Percentiles rank a stretch among this genome's conserved stretches.
phyloP scores from a whole-genome alignment of 225 moss, liverwort and hornwort species.

The Marchantia paleacea region DNA sequence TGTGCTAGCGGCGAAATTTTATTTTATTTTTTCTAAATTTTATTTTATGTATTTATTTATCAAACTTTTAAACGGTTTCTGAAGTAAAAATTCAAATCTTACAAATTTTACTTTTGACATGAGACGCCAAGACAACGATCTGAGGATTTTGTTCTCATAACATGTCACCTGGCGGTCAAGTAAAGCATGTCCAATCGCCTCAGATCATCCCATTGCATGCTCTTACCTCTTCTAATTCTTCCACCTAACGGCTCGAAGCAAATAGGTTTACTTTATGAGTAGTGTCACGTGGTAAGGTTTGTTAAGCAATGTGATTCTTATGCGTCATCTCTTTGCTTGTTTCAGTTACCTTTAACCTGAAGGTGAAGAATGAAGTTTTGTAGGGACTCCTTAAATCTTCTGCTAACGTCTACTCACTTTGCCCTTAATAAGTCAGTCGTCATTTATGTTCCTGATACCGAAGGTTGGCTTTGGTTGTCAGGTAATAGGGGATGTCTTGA shows the following conservation, averaged over 20 bases:
- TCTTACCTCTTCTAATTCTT: background rate
- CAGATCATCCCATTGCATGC: background rate
- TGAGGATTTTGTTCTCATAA: background rate
- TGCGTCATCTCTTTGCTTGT: background rate
- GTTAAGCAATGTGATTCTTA: background rate
- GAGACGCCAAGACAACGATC: background rate
- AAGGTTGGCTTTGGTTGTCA: conserved; percentile 24
- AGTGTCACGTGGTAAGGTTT: background rate
- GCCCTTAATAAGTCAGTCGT: background rate
- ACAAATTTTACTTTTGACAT: background rate
- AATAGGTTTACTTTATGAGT: background rate
- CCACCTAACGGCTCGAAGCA: background rate
- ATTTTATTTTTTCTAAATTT: too few relatives aligned
- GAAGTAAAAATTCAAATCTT: too few relatives aligned
- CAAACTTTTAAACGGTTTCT: too few relatives aligned
- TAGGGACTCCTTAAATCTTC: background rate
- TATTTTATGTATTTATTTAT: too few relatives aligned
- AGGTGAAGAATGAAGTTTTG: background rate
- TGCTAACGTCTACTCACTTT: background rate
- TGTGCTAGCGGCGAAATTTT: too few relatives aligned
- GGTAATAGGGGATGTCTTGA: conserved; percentile 79
- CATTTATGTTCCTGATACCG: background rate
- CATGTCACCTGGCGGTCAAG: background rate
- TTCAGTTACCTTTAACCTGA: background rate
- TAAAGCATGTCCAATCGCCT: background rate